Evolutionary conservation across 768 basidiomycete genomes (phyloP), one percentile per base, ranked within the genome.

Genomic region (Scleroderma citrinum): DNA sequence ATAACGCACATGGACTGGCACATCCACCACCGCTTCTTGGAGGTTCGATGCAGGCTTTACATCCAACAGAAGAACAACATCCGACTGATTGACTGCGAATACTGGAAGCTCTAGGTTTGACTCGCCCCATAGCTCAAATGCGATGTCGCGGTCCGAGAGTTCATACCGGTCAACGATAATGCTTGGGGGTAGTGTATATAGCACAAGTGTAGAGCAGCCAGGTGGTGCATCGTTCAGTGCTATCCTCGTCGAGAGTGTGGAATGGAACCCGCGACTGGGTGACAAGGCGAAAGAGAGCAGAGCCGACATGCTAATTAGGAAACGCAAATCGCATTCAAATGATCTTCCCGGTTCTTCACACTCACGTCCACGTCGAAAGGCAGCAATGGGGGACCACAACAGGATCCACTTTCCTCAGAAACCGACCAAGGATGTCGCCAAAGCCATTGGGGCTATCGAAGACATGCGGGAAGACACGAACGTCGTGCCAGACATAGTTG

Each of bases 1-100:
- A 51, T 77, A 77, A 13, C 76, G 71, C 16, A 66, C 67, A 53
- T 77, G 76, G 36, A 77, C 46, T 7, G 76, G 76, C 5, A 77
- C 50, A 20, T 70, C 63, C 20, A 74, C 46, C 0, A 50, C 37
- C 17, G 58, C 39, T 20, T 44, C 51, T 30, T 55, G 44, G 17
- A 19, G 49, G 38, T 49, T 32, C 29, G n/a, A n/a, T 36, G 47
- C 13, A 2, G 45, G 40, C 5, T 63, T 58, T 3, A 61, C 59
- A 31, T 62, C 59, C 37, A 76, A 21, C 35, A 74, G 61, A 26
- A 72, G 45, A 5, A 57, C 57, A 2, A 59, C 56, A 49, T 55
- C 56, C 2, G 53, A 39, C 24, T 52, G 49, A 20, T 63, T 50
- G 2, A 73, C 62, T 20, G 69, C 70, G 16, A 63, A 68, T 14